These are phyloP conservation scores for Glebionis coronaria DNA, from an alignment of 129 eudicot species.

Conservation along the genomic window DNA sequence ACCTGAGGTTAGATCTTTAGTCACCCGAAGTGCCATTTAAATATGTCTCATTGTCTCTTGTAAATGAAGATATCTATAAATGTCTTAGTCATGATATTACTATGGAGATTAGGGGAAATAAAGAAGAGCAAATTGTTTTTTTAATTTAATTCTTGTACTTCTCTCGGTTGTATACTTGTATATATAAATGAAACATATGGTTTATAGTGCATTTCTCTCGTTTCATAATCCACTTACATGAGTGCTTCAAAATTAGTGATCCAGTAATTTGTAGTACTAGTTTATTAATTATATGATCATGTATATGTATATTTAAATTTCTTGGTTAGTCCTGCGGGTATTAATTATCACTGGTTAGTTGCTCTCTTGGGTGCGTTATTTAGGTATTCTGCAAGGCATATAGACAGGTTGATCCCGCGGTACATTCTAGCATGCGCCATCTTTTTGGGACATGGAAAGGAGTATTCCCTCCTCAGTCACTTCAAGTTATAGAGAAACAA, in stretches of 20 bases:
- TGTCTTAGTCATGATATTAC: constrained; percentile 7
- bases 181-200: constrained; percentile 22
- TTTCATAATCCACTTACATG: constrained; percentile 13
- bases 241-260: constrained; percentile 1
- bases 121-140: constrained; percentile 12
- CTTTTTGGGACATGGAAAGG: constrained; percentile 99
- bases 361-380: constrained; percentile 31
- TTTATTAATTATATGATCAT: neutral
- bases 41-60: constrained; percentile 15
- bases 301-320: constrained; percentile 16
- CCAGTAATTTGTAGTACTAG: constrained; percentile 12
- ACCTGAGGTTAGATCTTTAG: constrained; percentile 84
- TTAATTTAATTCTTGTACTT: constrained; percentile 17
- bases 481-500: constrained; percentile 82
- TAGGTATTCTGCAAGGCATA: constrained; percentile 99
- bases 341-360: constrained; percentile 33
- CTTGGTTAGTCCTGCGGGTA: constrained; percentile 13
- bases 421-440: constrained; percentile 74
- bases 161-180: constrained; percentile 10
- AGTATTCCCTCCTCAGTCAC: constrained; percentile 70
- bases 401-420: constrained; percentile 68
- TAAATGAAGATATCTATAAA: constrained; percentile 1
- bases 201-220: constrained; percentile 22
- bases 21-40: constrained; percentile 22
- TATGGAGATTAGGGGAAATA: constrained; percentile 12